phyloP scores from a whole-genome alignment of 2,329 filamentous ascomycete species.

The Dactylellina parvicollis region DNA sequence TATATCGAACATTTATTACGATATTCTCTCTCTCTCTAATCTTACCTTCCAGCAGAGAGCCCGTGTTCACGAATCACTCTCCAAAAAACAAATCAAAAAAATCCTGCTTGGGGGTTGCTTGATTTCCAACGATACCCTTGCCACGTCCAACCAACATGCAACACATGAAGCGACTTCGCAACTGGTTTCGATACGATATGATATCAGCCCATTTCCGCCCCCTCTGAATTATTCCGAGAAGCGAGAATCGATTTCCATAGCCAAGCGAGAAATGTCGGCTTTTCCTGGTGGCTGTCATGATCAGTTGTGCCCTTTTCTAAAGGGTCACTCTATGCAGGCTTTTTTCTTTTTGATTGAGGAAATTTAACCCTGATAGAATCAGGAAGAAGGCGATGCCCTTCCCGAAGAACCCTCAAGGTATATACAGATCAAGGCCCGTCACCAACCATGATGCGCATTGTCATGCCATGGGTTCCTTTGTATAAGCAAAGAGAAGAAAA shows the following conservation, averaged over 20 bases:
- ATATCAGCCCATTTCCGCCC: neutral
- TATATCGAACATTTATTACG: constrained; percentile 24
- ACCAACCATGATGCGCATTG: too few species aligned
- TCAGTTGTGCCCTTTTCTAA: neutral
- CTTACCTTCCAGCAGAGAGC: neutral
- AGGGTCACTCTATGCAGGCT: too few species aligned
- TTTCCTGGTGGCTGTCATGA: neutral
- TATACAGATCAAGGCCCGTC: constrained; percentile 10
- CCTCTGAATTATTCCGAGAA: constrained; percentile 48
- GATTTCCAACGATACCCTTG: constrained; percentile 8
- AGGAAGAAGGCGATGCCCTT: constrained; percentile 25
- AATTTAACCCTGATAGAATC: neutral
- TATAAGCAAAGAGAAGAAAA: constrained; percentile 14
- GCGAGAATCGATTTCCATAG: constrained; percentile 18
- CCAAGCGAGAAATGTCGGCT: constrained; percentile 1
- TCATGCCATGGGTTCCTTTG: constrained; percentile 32
- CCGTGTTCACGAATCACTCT: neutral
- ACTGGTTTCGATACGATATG: constrained; percentile 15
- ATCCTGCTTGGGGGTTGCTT: constrained; percentile 6
- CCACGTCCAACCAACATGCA: constrained; percentile 31
- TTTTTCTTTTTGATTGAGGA: too few species aligned
- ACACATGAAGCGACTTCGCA: constrained; percentile 9
- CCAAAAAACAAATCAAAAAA: neutral
- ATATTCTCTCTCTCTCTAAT: neutral
- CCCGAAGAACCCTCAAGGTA: constrained; percentile 40